A percentile compares a stretch with the other conserved stretches of the same genome.
Evolutionary conservation across 768 basidiomycete genomes (phyloP).

Genomic region (Russula griseocarnosa): DNA sequence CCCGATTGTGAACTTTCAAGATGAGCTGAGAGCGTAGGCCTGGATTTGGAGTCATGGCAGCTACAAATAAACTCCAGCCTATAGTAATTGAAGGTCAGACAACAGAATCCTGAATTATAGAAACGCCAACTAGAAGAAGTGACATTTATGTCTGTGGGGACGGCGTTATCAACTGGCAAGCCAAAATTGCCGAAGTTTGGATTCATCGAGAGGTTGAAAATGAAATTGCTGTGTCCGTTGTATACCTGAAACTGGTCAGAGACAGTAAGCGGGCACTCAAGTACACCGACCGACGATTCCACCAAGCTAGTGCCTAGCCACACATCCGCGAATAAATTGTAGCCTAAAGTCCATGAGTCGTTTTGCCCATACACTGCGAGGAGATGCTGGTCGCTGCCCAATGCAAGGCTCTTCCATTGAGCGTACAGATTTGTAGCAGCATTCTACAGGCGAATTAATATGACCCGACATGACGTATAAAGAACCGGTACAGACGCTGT

Average conservation of each 20-base stretch:
- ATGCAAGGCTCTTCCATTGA: slow-evolving; percentile 17
- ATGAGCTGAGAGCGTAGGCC: slow-evolving; percentile 13
- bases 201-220: not conserved
- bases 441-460: slow-evolving; percentile 5
- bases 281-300: slow-evolving; percentile 26
- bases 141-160: not conserved
- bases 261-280: not conserved
- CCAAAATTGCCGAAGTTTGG: slow-evolving; percentile 9
- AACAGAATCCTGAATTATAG: not conserved
- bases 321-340: slow-evolving; percentile 62
- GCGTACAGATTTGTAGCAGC: not conserved
- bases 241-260: slow-evolving; percentile 17
- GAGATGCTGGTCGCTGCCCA: slow-evolving; percentile 10
- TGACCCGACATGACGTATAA: not conserved
- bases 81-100: not conserved
- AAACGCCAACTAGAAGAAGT: slow-evolving; percentile 4
- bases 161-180: slow-evolving; percentile 15
- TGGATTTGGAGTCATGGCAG: slow-evolving; percentile 12
- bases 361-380: slow-evolving; percentile 11
- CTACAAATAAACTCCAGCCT: slow-evolving; percentile 22
- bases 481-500: slow-evolving; percentile 29
- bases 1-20: slow-evolving; percentile 3
- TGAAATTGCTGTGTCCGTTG: slow-evolving; percentile 14
- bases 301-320: slow-evolving; percentile 53
- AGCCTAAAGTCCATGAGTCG: slow-evolving; percentile 53